These are phyloP conservation scores for Tremella yokohamensis DNA, from an alignment of 768 basidiomycete species.

Conservation along the genomic window DNA sequence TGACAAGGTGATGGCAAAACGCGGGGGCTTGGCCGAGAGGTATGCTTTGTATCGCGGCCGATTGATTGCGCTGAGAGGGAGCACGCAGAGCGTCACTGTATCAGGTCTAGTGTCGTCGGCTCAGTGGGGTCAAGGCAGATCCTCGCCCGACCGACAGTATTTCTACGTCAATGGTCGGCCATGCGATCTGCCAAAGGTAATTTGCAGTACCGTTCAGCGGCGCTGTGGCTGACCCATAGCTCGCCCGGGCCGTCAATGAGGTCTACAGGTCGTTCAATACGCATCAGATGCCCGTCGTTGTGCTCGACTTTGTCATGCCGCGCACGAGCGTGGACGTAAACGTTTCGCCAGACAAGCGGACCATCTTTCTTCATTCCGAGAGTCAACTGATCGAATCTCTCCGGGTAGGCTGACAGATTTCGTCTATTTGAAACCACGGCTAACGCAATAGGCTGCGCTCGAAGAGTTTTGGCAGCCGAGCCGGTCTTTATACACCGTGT, in stretches of 20 bases:
- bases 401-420: slow-evolving; percentile 57
- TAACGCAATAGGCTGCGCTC: slow-evolving; percentile 58
- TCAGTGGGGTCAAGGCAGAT: slow-evolving; percentile 66
- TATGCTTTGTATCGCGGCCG: slow-evolving; percentile 18
- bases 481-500: slow-evolving; percentile 69
- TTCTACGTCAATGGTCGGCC: slow-evolving; percentile 91
- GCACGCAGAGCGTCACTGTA: slow-evolving; percentile 56
- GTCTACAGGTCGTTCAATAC: slow-evolving; percentile 78
- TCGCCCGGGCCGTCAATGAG: slow-evolving; percentile 88
- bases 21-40: slow-evolving; percentile 52
- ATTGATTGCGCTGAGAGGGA: slow-evolving; percentile 9
- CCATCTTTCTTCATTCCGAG: slow-evolving; percentile 86
- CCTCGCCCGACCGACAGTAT: slow-evolving; percentile 80
- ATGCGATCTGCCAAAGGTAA: slow-evolving; percentile 70
- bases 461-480: slow-evolving; percentile 66
- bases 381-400: slow-evolving; percentile 69
- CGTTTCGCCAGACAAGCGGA: slow-evolving; percentile 94
- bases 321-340: slow-evolving; percentile 74
- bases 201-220: slow-evolving; percentile 4
- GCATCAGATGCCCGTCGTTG: slow-evolving; percentile 71
- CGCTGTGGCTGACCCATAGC: slow-evolving; percentile 52
- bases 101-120: slow-evolving; percentile 83
- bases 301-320: slow-evolving; percentile 79
- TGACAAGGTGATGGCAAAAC: slow-evolving; percentile 59
- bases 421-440: background rate